Evolutionary conservation across 352 stramenopile species (phyloP).

Genomic region (Phytophthora nicotianae): DNA sequence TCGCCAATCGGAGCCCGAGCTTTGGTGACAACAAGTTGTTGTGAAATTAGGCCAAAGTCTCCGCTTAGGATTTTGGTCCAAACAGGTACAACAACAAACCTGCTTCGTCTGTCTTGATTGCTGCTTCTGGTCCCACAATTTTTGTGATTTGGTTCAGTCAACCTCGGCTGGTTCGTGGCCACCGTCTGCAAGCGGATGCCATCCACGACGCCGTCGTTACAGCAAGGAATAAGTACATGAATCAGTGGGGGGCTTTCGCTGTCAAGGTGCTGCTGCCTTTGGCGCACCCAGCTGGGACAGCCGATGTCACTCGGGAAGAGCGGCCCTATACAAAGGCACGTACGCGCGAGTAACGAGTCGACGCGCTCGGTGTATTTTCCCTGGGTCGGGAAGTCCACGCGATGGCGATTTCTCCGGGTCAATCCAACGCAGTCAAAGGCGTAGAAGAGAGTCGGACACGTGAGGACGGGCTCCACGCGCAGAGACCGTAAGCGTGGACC

Average conservation of each 20-base stretch:
- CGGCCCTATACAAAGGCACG: constrained; percentile 36
- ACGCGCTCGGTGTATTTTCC: constrained; percentile 30
- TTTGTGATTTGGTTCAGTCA: background rate
- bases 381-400: constrained; percentile 23
- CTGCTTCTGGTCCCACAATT: constrained; percentile 29
- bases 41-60: constrained; percentile 7
- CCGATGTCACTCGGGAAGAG: constrained; percentile 27
- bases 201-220: constrained; percentile 7
- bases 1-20: constrained; percentile 2
- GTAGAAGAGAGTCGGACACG: constrained; percentile 34
- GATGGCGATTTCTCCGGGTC: constrained; percentile 11
- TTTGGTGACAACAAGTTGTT: constrained; percentile 12
- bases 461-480: constrained; percentile 12
- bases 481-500: constrained; percentile 23
- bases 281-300: constrained; percentile 34
- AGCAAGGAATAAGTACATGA: too few species aligned
- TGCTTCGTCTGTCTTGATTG: constrained; percentile 17
- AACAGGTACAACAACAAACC: background rate
- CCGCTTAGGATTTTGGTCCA: constrained; percentile 11
- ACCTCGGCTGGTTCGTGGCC: constrained; percentile 13
- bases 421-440: constrained; percentile 3
- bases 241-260: constrained; percentile 1
- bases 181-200: constrained; percentile 8
- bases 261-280: constrained; percentile 16
- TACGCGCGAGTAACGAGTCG: constrained; percentile 37